phyloP scores from a whole-genome alignment of 768 basidiomycete species.

The Lactifluus hygrophoroides region DNA sequence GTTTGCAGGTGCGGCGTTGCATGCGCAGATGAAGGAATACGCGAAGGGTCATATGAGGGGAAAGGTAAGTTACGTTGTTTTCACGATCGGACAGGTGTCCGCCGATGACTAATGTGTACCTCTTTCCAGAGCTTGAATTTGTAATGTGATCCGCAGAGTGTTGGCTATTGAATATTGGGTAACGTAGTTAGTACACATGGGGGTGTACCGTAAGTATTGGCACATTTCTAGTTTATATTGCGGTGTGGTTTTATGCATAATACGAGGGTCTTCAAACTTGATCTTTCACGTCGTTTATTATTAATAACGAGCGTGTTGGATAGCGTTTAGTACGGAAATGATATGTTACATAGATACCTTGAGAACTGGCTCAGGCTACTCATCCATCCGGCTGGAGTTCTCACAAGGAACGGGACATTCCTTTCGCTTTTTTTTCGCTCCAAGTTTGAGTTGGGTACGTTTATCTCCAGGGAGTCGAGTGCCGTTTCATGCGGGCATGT shows the following conservation, averaged over 20 bases:
- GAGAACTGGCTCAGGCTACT: too few relatives aligned
- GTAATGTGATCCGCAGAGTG: not conserved
- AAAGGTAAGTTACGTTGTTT: not conserved
- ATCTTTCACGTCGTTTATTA: not conserved
- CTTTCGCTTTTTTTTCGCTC: too few relatives aligned
- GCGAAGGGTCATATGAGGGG: slow-evolving; percentile 8
- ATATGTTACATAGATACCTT: too few relatives aligned
- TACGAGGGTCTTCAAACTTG: not conserved
- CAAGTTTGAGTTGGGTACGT: too few relatives aligned
- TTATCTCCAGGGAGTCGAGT: too few relatives aligned
- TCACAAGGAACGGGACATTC: too few relatives aligned
- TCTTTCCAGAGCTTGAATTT: slow-evolving; percentile 4
- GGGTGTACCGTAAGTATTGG: not conserved
- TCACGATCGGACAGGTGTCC: too few relatives aligned
- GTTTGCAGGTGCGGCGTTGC: not conserved
- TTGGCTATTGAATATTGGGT: not conserved
- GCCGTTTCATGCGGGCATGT: too few relatives aligned
- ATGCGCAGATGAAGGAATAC: not conserved
- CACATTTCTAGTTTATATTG: not conserved
- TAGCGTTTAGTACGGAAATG: too few relatives aligned
- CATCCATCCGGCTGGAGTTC: too few relatives aligned
- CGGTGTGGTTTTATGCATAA: not conserved
- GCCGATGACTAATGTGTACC: not conserved
- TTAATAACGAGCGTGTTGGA: too few relatives aligned
- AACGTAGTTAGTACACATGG: not conserved